Evolutionary conservation across 768 basidiomycete genomes (phyloP).

Genomic region (Sutorius australiensis): DNA sequence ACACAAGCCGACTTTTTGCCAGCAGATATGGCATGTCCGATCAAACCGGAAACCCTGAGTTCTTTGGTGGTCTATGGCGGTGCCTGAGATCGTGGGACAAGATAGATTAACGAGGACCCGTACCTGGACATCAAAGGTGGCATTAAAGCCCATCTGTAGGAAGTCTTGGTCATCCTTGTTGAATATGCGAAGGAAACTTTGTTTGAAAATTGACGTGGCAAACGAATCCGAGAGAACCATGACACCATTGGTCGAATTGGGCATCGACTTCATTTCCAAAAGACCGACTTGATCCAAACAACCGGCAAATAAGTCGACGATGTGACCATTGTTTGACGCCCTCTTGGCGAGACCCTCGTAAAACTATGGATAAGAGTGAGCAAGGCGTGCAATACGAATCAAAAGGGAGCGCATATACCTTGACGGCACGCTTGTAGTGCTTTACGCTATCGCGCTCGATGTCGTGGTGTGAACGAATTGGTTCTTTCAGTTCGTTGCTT

Average conservation of each 20-base stretch:
- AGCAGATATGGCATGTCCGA: constrained; percentile 95
- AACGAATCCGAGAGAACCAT: constrained; percentile 97
- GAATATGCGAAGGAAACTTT: constrained; percentile 91
- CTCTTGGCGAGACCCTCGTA: constrained; percentile 94
- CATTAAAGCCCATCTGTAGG: constrained; percentile 97
- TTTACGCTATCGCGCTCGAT: constrained; percentile 96
- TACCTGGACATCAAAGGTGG: constrained; percentile 96
- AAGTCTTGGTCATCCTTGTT: constrained; percentile 90
- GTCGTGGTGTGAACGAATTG: constrained; percentile 97
- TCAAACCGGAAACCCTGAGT: constrained; percentile 95
- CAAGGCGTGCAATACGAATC: not conserved
- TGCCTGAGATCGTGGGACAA: constrained; percentile 1
- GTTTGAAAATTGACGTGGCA: constrained; percentile 97
- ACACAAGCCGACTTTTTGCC: constrained; percentile 96
- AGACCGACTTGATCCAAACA: constrained; percentile 98
- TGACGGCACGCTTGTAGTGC: constrained; percentile 94
- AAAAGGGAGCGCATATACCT: constrained; percentile 49
- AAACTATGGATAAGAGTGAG: constrained; percentile 53
- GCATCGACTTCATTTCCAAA: constrained; percentile 93
- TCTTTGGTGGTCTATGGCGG: constrained; percentile 87
- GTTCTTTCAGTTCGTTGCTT: constrained; percentile 91
- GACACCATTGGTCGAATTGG: constrained; percentile 94
- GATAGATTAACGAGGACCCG: not conserved
- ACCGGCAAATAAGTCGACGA: constrained; percentile 92
- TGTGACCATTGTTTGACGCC: constrained; percentile 91